These are phyloP conservation scores for Penicillium coffeae DNA, from an alignment of 495 filamentous ascomycete genomes.

Conservation along the genomic window DNA sequence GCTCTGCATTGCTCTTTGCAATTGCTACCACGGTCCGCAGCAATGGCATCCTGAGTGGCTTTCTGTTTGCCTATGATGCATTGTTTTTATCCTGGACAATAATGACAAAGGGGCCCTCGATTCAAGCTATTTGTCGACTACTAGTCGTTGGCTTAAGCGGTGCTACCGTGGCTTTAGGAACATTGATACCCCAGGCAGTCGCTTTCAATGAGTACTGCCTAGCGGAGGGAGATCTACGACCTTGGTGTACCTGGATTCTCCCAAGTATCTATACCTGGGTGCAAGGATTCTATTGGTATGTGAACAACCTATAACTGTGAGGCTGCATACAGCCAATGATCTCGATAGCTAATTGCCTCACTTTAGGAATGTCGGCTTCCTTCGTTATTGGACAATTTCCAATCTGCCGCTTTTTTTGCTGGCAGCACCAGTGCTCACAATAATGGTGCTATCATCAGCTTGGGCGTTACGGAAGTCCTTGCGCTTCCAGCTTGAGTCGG, in stretches of 20 bases:
- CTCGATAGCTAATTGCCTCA: constrained; percentile 1
- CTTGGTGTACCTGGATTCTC: constrained; percentile 68
- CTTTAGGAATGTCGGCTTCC: constrained; percentile 75
- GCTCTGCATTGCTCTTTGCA: constrained; percentile 65
- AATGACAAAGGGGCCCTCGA: constrained; percentile 23
- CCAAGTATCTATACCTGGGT: constrained; percentile 93
- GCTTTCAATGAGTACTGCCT: constrained; percentile 74
- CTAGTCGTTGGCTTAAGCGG: constrained; percentile 61
- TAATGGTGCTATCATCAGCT: constrained; percentile 59
- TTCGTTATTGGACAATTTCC: constrained; percentile 83
- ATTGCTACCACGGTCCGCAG: constrained; percentile 72
- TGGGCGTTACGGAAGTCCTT: constrained; percentile 39
- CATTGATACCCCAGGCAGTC: constrained; percentile 65
- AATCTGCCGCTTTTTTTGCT: constrained; percentile 88
- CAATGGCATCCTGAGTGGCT: constrained; percentile 83
- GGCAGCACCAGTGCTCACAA: constrained; percentile 70
- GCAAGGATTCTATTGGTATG: constrained; percentile 85
- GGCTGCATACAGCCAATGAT: not conserved
- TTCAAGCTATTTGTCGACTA: constrained; percentile 40
- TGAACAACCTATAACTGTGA: not conserved
- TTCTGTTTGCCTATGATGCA: constrained; percentile 62
- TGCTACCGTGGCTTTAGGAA: constrained; percentile 59
- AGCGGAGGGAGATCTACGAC: constrained; percentile 36
- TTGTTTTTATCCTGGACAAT: constrained; percentile 27
- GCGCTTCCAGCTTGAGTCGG: constrained; percentile 9